Conservation (phyloP, 192 early-diverging fungal genomes). For the Glomus cerebriforme region DNA sequence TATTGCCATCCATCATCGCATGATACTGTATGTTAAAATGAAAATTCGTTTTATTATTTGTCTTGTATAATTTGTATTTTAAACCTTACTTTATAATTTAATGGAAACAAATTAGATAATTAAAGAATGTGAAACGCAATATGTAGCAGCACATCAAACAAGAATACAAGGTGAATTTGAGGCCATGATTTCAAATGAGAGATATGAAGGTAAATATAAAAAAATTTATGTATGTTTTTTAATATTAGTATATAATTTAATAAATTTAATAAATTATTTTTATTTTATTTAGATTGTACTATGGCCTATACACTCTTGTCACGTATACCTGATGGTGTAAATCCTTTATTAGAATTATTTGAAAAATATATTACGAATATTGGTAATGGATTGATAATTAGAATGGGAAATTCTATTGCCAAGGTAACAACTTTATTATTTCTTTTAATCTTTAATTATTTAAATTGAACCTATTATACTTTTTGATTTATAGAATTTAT, state of each 20-base stretch:
- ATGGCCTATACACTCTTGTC: conserved; percentile 67
- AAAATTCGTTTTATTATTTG: background rate
- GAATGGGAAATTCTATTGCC: conserved; percentile 42
- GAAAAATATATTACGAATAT: conserved; percentile 64
- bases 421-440: conserved; percentile 44
- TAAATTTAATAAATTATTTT: background rate
- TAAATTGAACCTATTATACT: background rate
- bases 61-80: background rate
- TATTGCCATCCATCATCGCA: conserved; percentile 70
- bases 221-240: background rate
- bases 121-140: conserved; percentile 75
- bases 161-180: conserved; percentile 70
- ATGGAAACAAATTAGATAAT: conserved; percentile 49
- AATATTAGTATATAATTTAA: background rate
- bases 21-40: conserved; percentile 51
- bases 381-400: conserved; percentile 57
- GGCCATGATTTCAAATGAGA: conserved; percentile 65
- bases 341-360: conserved; percentile 59
- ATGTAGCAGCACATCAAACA: conserved; percentile 65
- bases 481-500: background rate
- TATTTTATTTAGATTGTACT: conserved; percentile 56
- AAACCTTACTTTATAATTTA: background rate
- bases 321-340: conserved; percentile 66
- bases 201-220: conserved; percentile 51
- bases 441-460: too few relatives aligned